These are phyloP conservation scores for Phellopilus nigrolimitatus DNA, from an alignment of 1,284 basidiomycete genomes.

Conservation along the genomic window DNA sequence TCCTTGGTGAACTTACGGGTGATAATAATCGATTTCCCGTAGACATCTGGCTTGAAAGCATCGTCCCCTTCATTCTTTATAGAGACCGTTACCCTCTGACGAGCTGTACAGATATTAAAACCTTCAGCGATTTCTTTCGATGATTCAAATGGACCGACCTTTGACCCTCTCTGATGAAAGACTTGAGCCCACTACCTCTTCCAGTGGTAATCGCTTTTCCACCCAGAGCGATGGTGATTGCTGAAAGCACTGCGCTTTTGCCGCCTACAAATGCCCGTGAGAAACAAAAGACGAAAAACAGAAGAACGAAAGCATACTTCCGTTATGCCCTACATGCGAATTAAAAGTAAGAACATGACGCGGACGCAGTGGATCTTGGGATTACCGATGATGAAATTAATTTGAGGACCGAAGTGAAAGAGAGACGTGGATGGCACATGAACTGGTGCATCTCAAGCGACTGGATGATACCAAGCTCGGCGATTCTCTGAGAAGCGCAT, in stretches of 20 bases:
- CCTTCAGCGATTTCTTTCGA: too few relatives aligned
- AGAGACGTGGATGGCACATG: conserved; percentile 91
- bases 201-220: conserved; percentile 90
- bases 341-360: background rate
- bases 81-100: conserved; percentile 74
- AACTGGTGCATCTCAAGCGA: conserved; percentile 87
- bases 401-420: conserved; percentile 80
- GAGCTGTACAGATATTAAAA: conserved; percentile 44
- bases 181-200: conserved; percentile 81
- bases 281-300: background rate
- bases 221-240: conserved; percentile 89
- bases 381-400: conserved; percentile 95
- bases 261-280: conserved; percentile 53
- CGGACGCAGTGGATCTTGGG: conserved; percentile 29
- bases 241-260: conserved; percentile 94
- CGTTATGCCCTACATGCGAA: conserved; percentile 61
- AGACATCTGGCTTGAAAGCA: conserved; percentile 80
- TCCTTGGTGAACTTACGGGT: conserved; percentile 78
- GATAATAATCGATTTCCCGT: conserved; percentile 82
- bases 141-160: too few relatives aligned
- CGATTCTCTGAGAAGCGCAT: conserved; percentile 52
- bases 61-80: conserved; percentile 89
- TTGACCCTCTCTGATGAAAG: conserved; percentile 85
- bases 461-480: conserved; percentile 86
- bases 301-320: conserved; percentile 50